Percentiles rank a stretch among this genome's conserved stretches.
These are phyloP conservation scores for Metschnikowia rubicola DNA, from an alignment of 805 yeast genomes.

Conservation along the genomic window DNA sequence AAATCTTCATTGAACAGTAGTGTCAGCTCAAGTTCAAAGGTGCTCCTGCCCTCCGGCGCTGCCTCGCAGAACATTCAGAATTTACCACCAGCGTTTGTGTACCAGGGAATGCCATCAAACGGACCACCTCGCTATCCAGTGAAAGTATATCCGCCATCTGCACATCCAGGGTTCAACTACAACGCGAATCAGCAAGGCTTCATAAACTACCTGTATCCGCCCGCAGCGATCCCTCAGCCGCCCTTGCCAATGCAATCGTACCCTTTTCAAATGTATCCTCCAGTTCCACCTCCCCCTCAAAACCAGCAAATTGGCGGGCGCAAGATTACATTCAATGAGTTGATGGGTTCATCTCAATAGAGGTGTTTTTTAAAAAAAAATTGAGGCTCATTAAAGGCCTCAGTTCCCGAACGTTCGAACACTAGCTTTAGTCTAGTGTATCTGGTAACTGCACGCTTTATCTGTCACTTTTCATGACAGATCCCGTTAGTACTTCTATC, in stretches of 20 bases:
- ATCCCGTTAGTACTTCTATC: no score
- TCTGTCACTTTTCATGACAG: no score
- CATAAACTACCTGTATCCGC: slow-evolving; percentile 29
- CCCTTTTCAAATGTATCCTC: slow-evolving; percentile 15
- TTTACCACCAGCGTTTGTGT: slow-evolving; percentile 17
- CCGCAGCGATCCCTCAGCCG: slow-evolving; percentile 15
- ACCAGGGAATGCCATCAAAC: slow-evolving; percentile 19
- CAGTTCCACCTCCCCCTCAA: slow-evolving; percentile 13
- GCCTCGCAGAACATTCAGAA: slow-evolving; percentile 5
- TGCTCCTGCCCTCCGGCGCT: neutral
- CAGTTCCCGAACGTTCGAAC: neutral
- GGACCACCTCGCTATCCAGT: slow-evolving; percentile 30
- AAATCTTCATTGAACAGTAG: slow-evolving; percentile 20
- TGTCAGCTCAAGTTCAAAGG: neutral
- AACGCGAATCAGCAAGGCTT: slow-evolving; percentile 31
- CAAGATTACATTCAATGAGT: slow-evolving; percentile 39
- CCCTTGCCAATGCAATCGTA: slow-evolving; percentile 16
- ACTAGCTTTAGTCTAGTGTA: no score
- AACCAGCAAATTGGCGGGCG: slow-evolving; percentile 26
- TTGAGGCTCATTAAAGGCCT: neutral
- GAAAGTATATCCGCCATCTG: slow-evolving; percentile 25
- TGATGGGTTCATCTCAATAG: slow-evolving; percentile 27
- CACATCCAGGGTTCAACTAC: slow-evolving; percentile 32
- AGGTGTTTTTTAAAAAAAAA: neutral
- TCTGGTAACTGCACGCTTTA: no score